Evolutionary conservation across 116 monocot genomes (phyloP), one percentile per base, ranked within the genome.

Genomic region (Thalassia testudinum): DNA sequence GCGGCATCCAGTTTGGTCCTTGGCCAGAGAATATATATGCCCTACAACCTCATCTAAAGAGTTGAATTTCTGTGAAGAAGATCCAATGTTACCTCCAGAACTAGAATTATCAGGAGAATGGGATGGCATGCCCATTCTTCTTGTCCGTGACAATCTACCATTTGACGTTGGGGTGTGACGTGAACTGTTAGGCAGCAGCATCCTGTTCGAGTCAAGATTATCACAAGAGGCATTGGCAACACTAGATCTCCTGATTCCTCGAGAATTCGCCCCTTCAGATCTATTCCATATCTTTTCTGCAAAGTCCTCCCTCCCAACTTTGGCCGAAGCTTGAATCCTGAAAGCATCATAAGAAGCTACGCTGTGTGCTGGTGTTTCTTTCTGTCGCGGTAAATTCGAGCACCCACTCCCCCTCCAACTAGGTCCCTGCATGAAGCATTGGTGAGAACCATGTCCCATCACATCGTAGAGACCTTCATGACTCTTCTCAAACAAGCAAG

Each of bases 1-100:
- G 15, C 76, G 80, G 48, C 76, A 80, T 40, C 71, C 85, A 30
- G 58, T 48, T 27, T 76, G 76, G 64, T 85, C 80, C 59, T 85
- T 85, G 23, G 76, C 73, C 54, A 80, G 29, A 48, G 23, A 28
- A 49, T 62, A 65, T 12, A 79, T 62, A 47, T 50, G 68, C 5
- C 72, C 69, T 18, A 27, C 44, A 68, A 75, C 42, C 26, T 72
- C 68, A 66, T 77, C 60, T 1, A 75, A 1, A 27, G 61, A 73
- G 60, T 57, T 61, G 20, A 44, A 72, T 24, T 59, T 65, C 51
- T 42, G 5, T 21, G 52, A 50, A 1, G 27, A 5, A 38, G 50
- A 43, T 23, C 17, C 43, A 22, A 59, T 26, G 52, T 40, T 27
- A 28, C 10, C 13, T 10, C 25, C 47, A 21, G 12, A 21, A 21